A percentile compares a stretch with the other conserved stretches of the same genome.
phyloP scores from a whole-genome alignment of 805 yeast genomes.

The Torulaspora delbrueckii region DNA sequence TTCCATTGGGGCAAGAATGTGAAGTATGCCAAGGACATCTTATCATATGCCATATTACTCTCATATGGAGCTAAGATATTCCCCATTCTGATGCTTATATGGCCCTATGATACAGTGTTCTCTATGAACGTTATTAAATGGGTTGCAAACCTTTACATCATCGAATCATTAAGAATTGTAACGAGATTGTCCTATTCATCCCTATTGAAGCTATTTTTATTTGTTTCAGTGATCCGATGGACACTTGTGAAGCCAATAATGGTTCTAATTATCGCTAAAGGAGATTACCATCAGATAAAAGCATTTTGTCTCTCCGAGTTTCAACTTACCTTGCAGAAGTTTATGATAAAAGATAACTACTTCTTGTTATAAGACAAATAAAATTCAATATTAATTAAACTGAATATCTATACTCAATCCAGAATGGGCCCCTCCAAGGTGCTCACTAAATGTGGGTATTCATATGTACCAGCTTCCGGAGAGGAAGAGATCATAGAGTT shows the following conservation, averaged over 20 bases:
- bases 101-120: conserved; percentile 89
- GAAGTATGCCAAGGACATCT: conserved; percentile 24
- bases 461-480: conserved; percentile 48
- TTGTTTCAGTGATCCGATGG: conserved; percentile 19
- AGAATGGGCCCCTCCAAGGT: conserved; percentile 84
- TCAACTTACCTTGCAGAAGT: conserved; percentile 11
- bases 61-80: conserved; percentile 77
- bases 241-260: conserved; percentile 22
- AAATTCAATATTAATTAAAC: not conserved
- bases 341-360: conserved; percentile 10
- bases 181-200: conserved; percentile 32
- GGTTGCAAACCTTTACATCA: conserved; percentile 55
- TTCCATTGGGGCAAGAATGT: conserved; percentile 31
- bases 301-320: conserved; percentile 8
- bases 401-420: conserved; percentile 23
- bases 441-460: conserved; percentile 66
- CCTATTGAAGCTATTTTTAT: conserved; percentile 18
- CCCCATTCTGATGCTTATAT: conserved; percentile 88
- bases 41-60: conserved; percentile 65
- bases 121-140: conserved; percentile 56
- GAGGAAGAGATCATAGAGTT: conserved; percentile 22
- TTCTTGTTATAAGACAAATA: conserved; percentile 1
- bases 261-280: conserved; percentile 19
- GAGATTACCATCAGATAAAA: conserved; percentile 7
- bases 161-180: conserved; percentile 56